Evolutionary conservation across 2,329 filamentous ascomycete species (phyloP).

Genomic region (Ophiostoma montium): DNA sequence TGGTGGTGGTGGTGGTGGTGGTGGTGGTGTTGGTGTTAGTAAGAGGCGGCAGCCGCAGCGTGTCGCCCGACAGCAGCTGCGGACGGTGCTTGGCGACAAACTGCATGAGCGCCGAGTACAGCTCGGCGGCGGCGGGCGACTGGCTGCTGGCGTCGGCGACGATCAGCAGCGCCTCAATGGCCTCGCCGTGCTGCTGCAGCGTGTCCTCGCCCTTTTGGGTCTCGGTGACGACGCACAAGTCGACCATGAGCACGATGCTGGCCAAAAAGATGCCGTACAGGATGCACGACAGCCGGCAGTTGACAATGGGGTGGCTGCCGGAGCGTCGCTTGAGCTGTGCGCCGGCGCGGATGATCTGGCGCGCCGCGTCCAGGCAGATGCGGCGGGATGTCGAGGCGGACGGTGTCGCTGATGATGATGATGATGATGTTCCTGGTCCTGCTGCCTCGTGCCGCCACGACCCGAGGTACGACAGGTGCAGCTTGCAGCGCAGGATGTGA

Average conservation of each 20-base stretch:
- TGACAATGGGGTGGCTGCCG: slow-evolving; percentile 1
- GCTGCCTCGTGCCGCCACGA: slow-evolving; percentile 1
- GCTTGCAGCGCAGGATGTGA: slow-evolving; percentile 23
- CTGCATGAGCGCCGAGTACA: slow-evolving; percentile 4
- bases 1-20: too few relatives aligned
- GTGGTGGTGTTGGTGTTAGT: too few relatives aligned
- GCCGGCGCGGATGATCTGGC: slow-evolving; percentile 5
- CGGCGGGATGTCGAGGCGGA: neutral
- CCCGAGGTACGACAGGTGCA: slow-evolving; percentile 25
- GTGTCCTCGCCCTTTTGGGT: neutral
- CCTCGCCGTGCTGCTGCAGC: neutral
- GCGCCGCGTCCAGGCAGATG: slow-evolving; percentile 4
- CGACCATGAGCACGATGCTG: slow-evolving; percentile 5
- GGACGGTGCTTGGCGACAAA: slow-evolving; percentile 4
- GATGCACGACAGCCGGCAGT: slow-evolving; percentile 3
- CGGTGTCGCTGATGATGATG: neutral
- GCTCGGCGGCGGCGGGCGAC: slow-evolving; percentile 4
- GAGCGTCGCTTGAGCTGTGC: neutral
- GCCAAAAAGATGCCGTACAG: slow-evolving; percentile 6
- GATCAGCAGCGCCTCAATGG: slow-evolving; percentile 3
- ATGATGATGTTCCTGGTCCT: neutral
- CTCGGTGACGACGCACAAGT: slow-evolving; percentile 4
- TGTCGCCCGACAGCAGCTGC: neutral
- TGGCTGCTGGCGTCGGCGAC: slow-evolving; percentile 1
- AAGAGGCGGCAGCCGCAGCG: neutral